Conservation (phyloP, 257 asterid species). For the Solanum neorickii region DNA sequence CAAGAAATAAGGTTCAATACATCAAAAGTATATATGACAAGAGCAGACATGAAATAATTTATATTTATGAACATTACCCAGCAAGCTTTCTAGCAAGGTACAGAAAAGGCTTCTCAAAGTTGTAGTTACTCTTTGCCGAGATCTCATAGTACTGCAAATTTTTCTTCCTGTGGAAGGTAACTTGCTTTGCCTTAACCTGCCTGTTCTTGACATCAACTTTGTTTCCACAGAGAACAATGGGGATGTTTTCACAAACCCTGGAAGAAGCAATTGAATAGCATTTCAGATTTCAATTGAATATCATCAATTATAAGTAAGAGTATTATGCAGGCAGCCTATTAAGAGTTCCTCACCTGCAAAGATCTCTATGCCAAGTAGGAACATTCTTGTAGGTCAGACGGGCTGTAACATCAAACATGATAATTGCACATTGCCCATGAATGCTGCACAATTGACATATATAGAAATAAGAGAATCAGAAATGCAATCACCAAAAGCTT, state of each 20-base stretch:
- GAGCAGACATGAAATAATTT: not conserved
- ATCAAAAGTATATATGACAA: not conserved
- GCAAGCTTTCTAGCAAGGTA: conserved; percentile 67
- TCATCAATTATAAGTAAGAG: not conserved
- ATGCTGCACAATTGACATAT: conserved; percentile 22
- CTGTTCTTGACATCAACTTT: conserved; percentile 74
- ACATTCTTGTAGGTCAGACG: conserved; percentile 75
- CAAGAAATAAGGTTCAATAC: not conserved
- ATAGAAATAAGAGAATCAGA: not conserved
- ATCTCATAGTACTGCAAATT: conserved; percentile 66
- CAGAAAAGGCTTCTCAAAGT: conserved; percentile 74
- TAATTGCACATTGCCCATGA: conserved; percentile 80
- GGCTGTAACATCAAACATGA: conserved; percentile 80
- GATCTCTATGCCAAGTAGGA: conserved; percentile 84
- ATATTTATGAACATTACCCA: conserved; percentile 25
- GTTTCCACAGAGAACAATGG: conserved; percentile 67
- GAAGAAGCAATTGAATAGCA: not conserved
- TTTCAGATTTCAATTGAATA: not conserved
- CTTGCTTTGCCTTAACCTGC: conserved; percentile 77
- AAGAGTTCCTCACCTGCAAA: conserved; percentile 41
- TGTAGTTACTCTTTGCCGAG: conserved; percentile 76
- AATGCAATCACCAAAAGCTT: not conserved
- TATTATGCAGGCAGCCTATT: not conserved
- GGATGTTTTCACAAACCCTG: conserved; percentile 68
- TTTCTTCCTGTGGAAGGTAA: conserved; percentile 64